Evolutionary conservation across 352 stramenopile species (phyloP).

Genomic region (Poterioochromonas sp.): DNA sequence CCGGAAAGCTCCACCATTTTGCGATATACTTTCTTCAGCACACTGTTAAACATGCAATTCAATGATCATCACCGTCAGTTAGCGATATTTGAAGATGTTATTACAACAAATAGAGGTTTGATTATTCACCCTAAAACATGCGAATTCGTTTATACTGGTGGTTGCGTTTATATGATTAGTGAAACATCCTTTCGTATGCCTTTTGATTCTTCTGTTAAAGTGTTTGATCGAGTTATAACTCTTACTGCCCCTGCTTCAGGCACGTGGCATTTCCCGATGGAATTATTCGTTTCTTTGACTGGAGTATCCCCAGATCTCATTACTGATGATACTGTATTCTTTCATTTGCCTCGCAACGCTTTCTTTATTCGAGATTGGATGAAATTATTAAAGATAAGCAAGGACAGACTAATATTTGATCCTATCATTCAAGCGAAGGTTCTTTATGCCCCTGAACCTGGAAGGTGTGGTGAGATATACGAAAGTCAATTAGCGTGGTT

Average conservation of each 20-base stretch:
- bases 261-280: conserved; percentile 21
- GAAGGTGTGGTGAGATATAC: background rate
- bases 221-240: no score
- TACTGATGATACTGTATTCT: background rate
- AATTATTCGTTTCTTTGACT: background rate
- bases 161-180: background rate
- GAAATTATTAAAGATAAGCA: background rate
- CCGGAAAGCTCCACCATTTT: no score
- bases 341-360: background rate
- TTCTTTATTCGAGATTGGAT: background rate
- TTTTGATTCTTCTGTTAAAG: conserved; percentile 2
- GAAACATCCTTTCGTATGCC: background rate
- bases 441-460: background rate
- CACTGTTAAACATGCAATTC: background rate
- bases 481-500: background rate
- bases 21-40: background rate
- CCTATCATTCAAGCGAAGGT: background rate
- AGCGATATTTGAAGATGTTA: background rate
- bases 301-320: background rate
- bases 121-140: background rate
- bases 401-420: background rate
- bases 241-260: background rate
- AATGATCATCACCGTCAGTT: background rate
- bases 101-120: background rate
- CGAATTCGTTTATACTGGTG: background rate